Evolutionary conservation across 768 basidiomycete species (phyloP), one percentile per base, ranked within the genome.

Genomic region (Tulasnella sp.): DNA sequence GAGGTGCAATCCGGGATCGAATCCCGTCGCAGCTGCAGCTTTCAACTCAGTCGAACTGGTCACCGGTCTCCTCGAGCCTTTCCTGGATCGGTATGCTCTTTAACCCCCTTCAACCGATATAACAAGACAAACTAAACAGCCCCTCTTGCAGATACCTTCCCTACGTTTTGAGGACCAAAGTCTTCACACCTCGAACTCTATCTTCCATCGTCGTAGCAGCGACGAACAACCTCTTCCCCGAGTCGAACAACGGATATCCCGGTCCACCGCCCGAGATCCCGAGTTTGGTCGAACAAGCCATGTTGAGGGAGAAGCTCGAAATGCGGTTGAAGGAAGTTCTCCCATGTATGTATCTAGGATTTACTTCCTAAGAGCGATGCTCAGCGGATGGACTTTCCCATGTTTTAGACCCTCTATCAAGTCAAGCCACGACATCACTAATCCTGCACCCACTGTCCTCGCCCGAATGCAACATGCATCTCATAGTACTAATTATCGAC

Each of bases 141-240:
- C 9, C 16, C 44, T 63, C 37, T 42, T 36, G 40, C 26, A 90
- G 91, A 67, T 83, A 94, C 74, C 81, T 95, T 34, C 89, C 88
- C 0, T 86, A 90, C 77, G 76, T 92, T 64, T 81, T 97, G 64
- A 83, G 84, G 74, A 82, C 82, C 0, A 80, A 84, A 22, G 80
- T 90, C 71, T 82, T 86, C 32, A 84, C 87, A 0, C 81, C 86
- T 5, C 74, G 81, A 5, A 84, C 85, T 66, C 78, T 92, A 32
- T 82, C 89, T 22, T 82, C 81, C 37, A 78, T 85, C 34, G 81
- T 88, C 41, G 84, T 86, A 41, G 77, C 84, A 5, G 80, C 87
- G 16, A 92, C 91, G 76, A 84, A 84, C 9, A 85, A 89, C 8
- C 83, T 98, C 35, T 98, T 96, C 78, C 95, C 96, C 0, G 76